Conservation (phyloP, 345 rosid genomes). For the Sisymbrium altissimum region DNA sequence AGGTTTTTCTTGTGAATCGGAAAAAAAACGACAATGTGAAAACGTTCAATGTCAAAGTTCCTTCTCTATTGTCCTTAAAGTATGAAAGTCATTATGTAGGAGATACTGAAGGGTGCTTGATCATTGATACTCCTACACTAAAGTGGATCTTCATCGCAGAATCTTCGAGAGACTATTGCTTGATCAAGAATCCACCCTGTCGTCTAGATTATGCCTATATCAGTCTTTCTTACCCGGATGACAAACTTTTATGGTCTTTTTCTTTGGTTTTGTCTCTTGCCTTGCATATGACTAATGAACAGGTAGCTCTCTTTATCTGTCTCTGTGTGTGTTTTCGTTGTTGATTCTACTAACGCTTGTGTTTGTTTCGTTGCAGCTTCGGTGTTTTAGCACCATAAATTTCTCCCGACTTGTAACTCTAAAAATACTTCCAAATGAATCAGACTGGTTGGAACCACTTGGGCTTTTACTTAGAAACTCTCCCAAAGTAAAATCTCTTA, state of each 20-base stretch:
- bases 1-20: not conserved
- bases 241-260: not conserved
- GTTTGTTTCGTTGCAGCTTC: not conserved
- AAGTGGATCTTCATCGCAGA: not conserved
- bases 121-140: conserved; percentile 6
- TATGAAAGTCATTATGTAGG: not conserved
- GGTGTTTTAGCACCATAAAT: not conserved
- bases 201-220: not conserved
- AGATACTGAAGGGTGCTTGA: not conserved
- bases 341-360: not conserved
- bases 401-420: not conserved
- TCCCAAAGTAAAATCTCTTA: not conserved
- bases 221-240: not conserved
- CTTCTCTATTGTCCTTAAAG: not conserved
- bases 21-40: not conserved
- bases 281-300: not conserved
- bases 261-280: not conserved
- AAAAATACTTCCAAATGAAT: too few relatives aligned
- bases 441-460: not conserved
- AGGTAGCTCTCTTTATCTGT: not conserved
- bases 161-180: not conserved
- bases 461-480: not conserved
- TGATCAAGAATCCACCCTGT: not conserved
- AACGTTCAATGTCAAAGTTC: conserved; percentile 8
- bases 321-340: not conserved